These are phyloP conservation scores for Eimeria brunetti DNA, from an alignment of 169 alveolate genomes.

Conservation along the genomic window DNA sequence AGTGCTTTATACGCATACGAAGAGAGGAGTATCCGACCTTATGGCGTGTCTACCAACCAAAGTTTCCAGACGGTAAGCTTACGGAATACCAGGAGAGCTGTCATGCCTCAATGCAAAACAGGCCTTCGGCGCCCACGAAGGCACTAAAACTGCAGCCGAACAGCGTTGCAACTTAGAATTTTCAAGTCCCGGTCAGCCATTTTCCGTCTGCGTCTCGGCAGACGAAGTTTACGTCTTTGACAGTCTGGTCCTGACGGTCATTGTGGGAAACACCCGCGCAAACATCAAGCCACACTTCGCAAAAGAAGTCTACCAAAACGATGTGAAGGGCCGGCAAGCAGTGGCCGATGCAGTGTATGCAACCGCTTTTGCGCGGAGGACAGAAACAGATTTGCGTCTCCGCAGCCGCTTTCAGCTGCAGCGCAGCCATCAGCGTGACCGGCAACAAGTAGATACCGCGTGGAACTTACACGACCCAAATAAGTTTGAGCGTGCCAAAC, in stretches of 20 bases:
- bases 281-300: slow-evolving; percentile 51
- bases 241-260: slow-evolving; percentile 78
- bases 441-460: slow-evolving; percentile 46
- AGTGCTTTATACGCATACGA: slow-evolving; percentile 73
- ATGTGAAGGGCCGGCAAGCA: slow-evolving; percentile 78
- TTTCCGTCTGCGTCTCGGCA: neutral
- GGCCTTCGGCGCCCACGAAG: neutral
- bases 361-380: slow-evolving; percentile 45
- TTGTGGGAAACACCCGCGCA: slow-evolving; percentile 63
- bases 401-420: slow-evolving; percentile 32
- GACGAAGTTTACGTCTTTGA: slow-evolving; percentile 71
- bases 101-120: neutral
- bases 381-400: slow-evolving; percentile 19
- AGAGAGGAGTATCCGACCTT: slow-evolving; percentile 61
- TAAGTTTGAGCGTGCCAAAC: slow-evolving; percentile 59
- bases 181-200: neutral
- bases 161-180: neutral
- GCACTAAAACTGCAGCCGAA: neutral
- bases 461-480: slow-evolving; percentile 66
- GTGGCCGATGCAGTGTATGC: slow-evolving; percentile 69
- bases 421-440: slow-evolving; percentile 27
- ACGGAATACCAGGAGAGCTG: neutral
- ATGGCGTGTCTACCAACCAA: slow-evolving; percentile 77
- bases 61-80: slow-evolving; percentile 75
- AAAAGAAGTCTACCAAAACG: slow-evolving; percentile 71